phyloP scores from a whole-genome alignment of 2,329 filamentous ascomycete genomes.

The Xylaria sp. region DNA sequence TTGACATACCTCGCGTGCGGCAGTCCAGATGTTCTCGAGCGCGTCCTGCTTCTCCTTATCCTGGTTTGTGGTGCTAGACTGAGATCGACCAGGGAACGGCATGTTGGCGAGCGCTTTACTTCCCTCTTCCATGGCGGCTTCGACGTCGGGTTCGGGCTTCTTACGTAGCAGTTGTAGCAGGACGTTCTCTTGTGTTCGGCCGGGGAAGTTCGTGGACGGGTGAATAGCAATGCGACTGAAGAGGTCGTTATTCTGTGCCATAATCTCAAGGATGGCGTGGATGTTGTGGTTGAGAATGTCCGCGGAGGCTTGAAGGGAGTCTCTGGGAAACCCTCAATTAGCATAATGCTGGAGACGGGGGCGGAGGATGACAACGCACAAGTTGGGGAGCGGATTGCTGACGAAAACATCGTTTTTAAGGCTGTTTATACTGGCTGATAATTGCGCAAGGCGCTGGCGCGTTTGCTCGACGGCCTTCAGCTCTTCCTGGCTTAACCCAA shows the following conservation, averaged over 20 bases:
- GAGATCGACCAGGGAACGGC: conserved; percentile 1
- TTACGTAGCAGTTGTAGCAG: conserved; percentile 80
- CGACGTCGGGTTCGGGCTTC: conserved; percentile 81
- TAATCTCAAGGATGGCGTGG: conserved; percentile 70
- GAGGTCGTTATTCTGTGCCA: conserved; percentile 72
- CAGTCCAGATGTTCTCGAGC: conserved; percentile 53
- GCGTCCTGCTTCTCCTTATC: conserved; percentile 52
- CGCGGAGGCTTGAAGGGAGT: conserved; percentile 76
- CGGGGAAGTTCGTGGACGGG: conserved; percentile 79
- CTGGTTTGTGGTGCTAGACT: background rate
- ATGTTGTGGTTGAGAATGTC: conserved; percentile 78
- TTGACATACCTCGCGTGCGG: conserved; percentile 48
- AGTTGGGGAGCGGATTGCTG: conserved; percentile 72
- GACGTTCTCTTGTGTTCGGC: conserved; percentile 71
- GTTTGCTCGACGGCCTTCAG: conserved; percentile 76
- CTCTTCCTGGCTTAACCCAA: conserved; percentile 67
- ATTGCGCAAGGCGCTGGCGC: conserved; percentile 72
- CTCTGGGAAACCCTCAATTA: conserved; percentile 55
- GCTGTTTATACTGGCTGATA: conserved; percentile 74
- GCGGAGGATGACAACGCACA: conserved; percentile 58
- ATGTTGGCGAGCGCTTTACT: conserved; percentile 54
- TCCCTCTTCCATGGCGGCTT: conserved; percentile 75
- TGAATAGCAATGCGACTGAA: conserved; percentile 77
- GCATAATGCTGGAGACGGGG: background rate
- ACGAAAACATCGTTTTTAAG: conserved; percentile 68